Base-by-base conservation (phyloP, 2,329 filamentous ascomycete species). In the Rosellinia necatrix region DNA sequence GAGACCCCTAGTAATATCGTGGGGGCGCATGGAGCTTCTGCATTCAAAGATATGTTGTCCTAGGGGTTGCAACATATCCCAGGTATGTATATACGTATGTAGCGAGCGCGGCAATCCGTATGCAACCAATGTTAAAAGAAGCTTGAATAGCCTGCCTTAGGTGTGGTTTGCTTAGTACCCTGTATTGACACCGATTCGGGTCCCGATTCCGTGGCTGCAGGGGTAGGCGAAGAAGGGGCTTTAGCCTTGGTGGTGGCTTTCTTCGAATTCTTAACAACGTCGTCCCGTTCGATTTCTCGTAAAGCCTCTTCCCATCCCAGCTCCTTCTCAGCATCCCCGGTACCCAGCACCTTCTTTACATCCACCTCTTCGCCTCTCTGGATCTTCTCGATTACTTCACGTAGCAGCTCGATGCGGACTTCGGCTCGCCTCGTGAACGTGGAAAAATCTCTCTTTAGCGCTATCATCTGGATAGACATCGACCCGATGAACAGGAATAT, bases 391-490 rank as follows among this genome's bases (percentile, higher is more conserved):
- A 92, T 80, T 1, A 91, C 85, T 68, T 96, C 93, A 34, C 84
- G 83, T 56, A 99, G 74, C 25, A 91, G 70, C 2, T 81, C 82
- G 60, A 99, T 89, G 69, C 90, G 88, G 6, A 90, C 86, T 64
- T 96, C 90, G 4, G 92, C 87, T 64, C 86, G 85, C 47, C 92
- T 85, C 68, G 81, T 84, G 66, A 89, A 92, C 8, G 86, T 84
- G 27, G 81, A 79, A 68, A 87, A 89, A 47, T 92, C 87, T 65
- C 89, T 90, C 66, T 87, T 88, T 66, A 97, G 72, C 30, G 86
- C 81, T 68, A 99, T 88, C 81, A 94, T 90, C 67, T 97, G 90
- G 66, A 99, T 97, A 12, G 93, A 90, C 80, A 97, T 96, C 59
- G 91, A 96, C 3, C 96, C 96, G 62, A 97, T 93, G 61, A 97